These are phyloP conservation scores for Naganishia liquefaciens DNA, from an alignment of 1,284 basidiomycete species.

Conservation along the genomic window DNA sequence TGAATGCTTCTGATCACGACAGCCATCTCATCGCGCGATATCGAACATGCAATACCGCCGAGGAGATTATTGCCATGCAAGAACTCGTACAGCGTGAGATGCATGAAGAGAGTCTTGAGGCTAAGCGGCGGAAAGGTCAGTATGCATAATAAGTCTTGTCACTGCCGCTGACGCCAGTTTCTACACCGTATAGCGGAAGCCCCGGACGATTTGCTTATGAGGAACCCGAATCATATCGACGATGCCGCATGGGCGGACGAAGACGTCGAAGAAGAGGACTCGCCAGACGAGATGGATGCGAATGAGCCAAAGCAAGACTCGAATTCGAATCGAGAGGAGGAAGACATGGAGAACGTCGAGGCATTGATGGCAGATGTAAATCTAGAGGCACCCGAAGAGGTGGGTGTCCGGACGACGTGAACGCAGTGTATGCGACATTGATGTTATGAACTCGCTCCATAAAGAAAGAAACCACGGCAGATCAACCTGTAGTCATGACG, in stretches of 20 bases:
- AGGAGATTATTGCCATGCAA: constrained; percentile 68
- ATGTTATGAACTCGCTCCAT: too few relatives aligned
- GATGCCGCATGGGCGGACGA: constrained; percentile 40
- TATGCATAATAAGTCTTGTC: background rate
- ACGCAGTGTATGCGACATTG: too few relatives aligned
- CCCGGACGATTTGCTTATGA: constrained; percentile 59
- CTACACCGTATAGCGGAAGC: constrained; percentile 41
- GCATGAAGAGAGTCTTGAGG: constrained; percentile 64
- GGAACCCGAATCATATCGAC: constrained; percentile 61
- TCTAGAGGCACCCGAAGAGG: constrained; percentile 22
- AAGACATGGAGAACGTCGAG: constrained; percentile 32
- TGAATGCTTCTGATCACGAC: constrained; percentile 37
- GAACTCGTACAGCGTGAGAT: constrained; percentile 73
- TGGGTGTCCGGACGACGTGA: constrained; percentile 10
- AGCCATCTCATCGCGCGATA: constrained; percentile 71
- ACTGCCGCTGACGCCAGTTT: too few relatives aligned
- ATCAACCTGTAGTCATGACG: too few relatives aligned
- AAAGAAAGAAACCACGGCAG: too few relatives aligned
- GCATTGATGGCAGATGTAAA: constrained; percentile 31
- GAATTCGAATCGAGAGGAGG: constrained; percentile 4
- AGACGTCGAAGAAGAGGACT: constrained; percentile 39
- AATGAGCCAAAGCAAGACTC: background rate
- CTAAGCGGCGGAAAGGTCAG: constrained; percentile 60
- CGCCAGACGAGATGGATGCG: constrained; percentile 31
- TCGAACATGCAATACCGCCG: constrained; percentile 65